Conservation (phyloP, 2,329 filamentous ascomycete genomes). For the Graphilbum fragrans region DNA sequence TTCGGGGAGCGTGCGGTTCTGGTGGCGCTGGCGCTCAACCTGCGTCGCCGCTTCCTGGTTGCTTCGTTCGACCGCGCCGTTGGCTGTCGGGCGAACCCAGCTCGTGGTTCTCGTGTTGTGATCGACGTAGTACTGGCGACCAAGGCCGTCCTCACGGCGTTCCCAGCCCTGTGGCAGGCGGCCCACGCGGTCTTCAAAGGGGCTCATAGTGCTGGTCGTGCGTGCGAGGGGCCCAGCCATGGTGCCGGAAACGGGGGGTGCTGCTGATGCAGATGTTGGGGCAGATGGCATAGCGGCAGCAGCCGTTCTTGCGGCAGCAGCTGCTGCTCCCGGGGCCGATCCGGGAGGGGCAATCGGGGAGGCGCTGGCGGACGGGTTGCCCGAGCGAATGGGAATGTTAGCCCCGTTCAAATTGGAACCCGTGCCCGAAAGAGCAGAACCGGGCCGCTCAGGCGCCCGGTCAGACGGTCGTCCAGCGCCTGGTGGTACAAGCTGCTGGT, state of each 20-base stretch:
- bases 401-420: slow-evolving; percentile 27
- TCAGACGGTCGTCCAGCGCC: slow-evolving; percentile 28
- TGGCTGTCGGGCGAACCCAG: slow-evolving; percentile 80
- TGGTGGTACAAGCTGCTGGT: too few species aligned
- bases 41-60: slow-evolving; percentile 86
- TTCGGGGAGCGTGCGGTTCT: slow-evolving; percentile 90
- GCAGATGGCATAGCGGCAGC: background rate
- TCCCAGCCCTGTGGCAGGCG: slow-evolving; percentile 91
- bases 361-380: slow-evolving; percentile 27
- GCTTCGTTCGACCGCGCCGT: slow-evolving; percentile 63
- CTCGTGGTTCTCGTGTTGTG: slow-evolving; percentile 95
- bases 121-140: slow-evolving; percentile 95
- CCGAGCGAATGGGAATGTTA: slow-evolving; percentile 30
- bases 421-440: slow-evolving; percentile 38
- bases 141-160: slow-evolving; percentile 85
- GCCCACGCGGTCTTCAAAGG: slow-evolving; percentile 93
- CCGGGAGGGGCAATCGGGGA: background rate
- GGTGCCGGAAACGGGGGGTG: background rate
- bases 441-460: slow-evolving; percentile 33
- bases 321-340: background rate
- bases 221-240: slow-evolving; percentile 18
- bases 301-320: background rate
- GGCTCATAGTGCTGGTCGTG: slow-evolving; percentile 56
- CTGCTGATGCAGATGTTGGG: background rate
- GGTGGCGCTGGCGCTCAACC: slow-evolving; percentile 83